Base-by-base conservation (phyloP, 139 green algal genomes). In the Dunaliella primolecta region DNA sequence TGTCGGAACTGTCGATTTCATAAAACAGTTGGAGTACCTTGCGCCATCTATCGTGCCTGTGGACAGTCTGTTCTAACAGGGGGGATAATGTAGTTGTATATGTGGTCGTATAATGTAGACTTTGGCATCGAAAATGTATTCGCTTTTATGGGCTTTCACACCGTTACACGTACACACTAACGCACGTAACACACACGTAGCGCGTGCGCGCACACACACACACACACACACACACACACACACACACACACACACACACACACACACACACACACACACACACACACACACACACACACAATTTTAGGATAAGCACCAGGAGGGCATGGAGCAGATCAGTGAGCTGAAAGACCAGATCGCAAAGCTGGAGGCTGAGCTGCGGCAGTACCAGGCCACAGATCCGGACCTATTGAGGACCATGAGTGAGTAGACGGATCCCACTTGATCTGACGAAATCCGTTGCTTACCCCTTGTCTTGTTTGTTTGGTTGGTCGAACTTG, bases 331-430 rank as follows among this genome's bases (percentile, higher is more conserved):
- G 20, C 32, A 89, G 36, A 70, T 93, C 32, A 36, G 81, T 0
- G n/a, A 84, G 57, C 84, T 95, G 37, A 38, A 87, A 75, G n/a
- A 83, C 1, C 30, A 88, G 31, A 29, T 88, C 75, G 55, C 36
- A 15, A 31, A 56, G 34, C 79, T 93, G 71, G 34, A 92, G 38
- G 72, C 24, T 0, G 82, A 92, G 38, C 78, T 96, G 74, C 78
- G 57, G 55, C 71, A 91, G 24, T 96, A 92, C 83, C 84, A 89
- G 7, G 94, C 92, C 20, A 93, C 86, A 56, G 94, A 96, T 79
- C 93, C 93, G 0, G 88, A 94, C 64, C 86, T 83, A 1, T 85
- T 94, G 15, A 87, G 86, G 83, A 46, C 80, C 38, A 87, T 90
- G 87, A 36, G 87, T 90, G 37, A 87, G 87, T 86, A n/a, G n/a